Evolutionary conservation across 73 alveolate genomes (phyloP), one percentile per base, ranked within the genome.

Genomic region (Blepharisma stoltei): DNA sequence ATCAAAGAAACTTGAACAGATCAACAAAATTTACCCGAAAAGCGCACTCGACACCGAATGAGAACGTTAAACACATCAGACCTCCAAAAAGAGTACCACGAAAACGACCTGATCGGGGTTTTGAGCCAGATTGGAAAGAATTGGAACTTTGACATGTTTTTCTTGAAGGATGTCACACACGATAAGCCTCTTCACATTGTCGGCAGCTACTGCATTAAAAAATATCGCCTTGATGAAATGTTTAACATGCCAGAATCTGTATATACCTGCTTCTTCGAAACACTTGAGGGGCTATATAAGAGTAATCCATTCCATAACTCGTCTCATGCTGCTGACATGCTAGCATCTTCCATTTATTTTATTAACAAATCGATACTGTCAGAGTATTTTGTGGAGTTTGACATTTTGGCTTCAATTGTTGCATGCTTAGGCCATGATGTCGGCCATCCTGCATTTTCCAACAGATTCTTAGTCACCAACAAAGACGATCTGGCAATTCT

Each of bases 391-490:
- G 32, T 50, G 43, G 46, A 78, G 0, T 71, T 55, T 50, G 81
- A 81, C 37, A 44, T 69, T 5, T 55, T 77, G 6, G 73, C 78
- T 23, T 46, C 55, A 18, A 14, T 81, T 7, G 14, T 86, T 4
- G 77, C 93, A 6, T 77, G 80, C 8, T 82, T 83, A 8, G 91
- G 92, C 69, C 98, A 92, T 78, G 98, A 92, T 73, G 92, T 87
- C 18, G 94, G 88, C 76, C 98, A 92, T 77, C 98, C 98, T 20
- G 98, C 96, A 20, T 25, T 79, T 18, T 89, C 91, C 55, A 92
- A 92, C 82, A 44, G 84, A 54, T 92, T 70, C 75, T 85, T 83
- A 45, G 78, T 86, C 1, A 92, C 89, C 54, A 77, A 90, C 43
- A 76, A 73, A 43, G 76, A 90, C 18, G 67, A 54, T 49, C 79